Conservation (phyloP, 2,329 filamentous ascomycete genomes). For the Aspergillus costaricaensis region DNA sequence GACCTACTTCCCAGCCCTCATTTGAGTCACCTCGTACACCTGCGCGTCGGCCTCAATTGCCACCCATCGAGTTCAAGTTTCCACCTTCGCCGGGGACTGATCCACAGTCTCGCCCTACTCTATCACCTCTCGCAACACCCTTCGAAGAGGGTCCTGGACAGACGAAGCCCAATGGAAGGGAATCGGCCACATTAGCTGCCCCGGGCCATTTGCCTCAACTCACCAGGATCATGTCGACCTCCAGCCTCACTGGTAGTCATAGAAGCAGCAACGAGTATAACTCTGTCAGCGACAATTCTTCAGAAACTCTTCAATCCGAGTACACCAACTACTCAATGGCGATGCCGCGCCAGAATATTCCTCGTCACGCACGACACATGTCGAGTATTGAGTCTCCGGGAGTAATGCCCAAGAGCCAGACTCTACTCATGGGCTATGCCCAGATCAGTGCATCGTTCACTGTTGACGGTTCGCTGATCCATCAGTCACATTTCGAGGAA, state of each 20-base stretch:
- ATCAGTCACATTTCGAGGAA: slow-evolving; percentile 87
- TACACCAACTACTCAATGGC: slow-evolving; percentile 59
- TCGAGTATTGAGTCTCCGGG: slow-evolving; percentile 43
- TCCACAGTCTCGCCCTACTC: slow-evolving; percentile 27
- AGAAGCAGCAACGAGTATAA: slow-evolving; percentile 95
- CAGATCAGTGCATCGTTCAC: slow-evolving; percentile 92
- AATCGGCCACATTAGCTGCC: slow-evolving; percentile 28
- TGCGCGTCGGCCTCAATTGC: slow-evolving; percentile 38
- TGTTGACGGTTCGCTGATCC: slow-evolving; percentile 86
- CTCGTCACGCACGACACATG: slow-evolving; percentile 44
- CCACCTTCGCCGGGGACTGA: slow-evolving; percentile 47
- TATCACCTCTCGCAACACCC: slow-evolving; percentile 31
- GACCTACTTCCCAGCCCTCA: slow-evolving; percentile 36
- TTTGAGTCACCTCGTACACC: slow-evolving; percentile 45
- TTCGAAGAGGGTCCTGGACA: slow-evolving; percentile 25
- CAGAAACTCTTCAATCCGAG: slow-evolving; percentile 89
- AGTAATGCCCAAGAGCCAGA: slow-evolving; percentile 54
- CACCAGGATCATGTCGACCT: slow-evolving; percentile 71
- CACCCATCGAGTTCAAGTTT: slow-evolving; percentile 58
- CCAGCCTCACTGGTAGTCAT: slow-evolving; percentile 75
- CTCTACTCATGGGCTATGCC: slow-evolving; percentile 96
- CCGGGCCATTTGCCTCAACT: slow-evolving; percentile 46
- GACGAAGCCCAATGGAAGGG: slow-evolving; percentile 24
- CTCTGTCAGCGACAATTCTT: slow-evolving; percentile 90
- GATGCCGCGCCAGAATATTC: slow-evolving; percentile 54